Conservation (phyloP, 148 eudicot species). For the Nepenthes mirabilis region DNA sequence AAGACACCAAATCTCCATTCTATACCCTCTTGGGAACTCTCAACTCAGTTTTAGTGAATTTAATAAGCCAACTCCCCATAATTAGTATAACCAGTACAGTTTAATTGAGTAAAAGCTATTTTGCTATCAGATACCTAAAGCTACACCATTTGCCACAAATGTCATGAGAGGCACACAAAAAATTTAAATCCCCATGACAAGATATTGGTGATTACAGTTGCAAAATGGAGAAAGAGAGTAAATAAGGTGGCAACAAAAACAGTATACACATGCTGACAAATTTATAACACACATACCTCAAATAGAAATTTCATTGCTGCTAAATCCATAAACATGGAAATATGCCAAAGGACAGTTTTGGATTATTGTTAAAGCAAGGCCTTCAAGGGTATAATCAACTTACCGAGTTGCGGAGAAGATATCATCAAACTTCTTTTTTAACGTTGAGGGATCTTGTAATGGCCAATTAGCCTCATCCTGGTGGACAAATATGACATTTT, state of each 20-base stretch:
- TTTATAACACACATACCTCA: no score
- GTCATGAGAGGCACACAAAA: no score
- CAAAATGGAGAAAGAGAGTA: no score
- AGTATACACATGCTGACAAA: no score
- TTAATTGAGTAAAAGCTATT: not conserved
- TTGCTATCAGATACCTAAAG: no score
- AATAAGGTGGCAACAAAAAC: no score
- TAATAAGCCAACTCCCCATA: not conserved
- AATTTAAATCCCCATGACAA: no score
- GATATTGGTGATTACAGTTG: no score
- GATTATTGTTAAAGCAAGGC: not conserved
- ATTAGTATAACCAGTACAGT: not conserved
- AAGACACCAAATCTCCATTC: no score
- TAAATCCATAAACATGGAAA: not conserved
- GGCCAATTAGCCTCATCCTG: conserved; percentile 99
- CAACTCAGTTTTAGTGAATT: not conserved
- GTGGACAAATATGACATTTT: conserved; percentile 98
- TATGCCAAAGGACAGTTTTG: not conserved
- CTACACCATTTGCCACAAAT: no score
- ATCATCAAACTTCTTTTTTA: conserved; percentile 97
- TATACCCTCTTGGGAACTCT: no score
- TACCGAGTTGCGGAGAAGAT: conserved; percentile 95
- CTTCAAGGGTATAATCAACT: not conserved
- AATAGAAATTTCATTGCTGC: no score
- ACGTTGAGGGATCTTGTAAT: conserved; percentile 87